Evolutionary conservation across 148 eudicot genomes (phyloP).

Genomic region (Amaranthus hypochondriacus): DNA sequence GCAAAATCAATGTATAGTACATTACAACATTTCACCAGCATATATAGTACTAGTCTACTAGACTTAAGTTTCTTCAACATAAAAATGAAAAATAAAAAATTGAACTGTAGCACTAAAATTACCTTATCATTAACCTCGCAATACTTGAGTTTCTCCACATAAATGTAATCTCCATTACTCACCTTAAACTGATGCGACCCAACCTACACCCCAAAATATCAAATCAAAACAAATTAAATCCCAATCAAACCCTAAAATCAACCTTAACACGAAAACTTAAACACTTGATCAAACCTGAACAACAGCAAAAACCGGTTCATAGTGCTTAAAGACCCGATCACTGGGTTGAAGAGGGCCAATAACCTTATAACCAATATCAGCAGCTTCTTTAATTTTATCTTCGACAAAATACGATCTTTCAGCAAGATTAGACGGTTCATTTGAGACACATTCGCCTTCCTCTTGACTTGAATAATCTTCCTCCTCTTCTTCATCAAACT

Average conservation of each 20-base stretch:
- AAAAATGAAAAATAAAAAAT: background rate
- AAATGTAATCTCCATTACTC: conserved; percentile 87
- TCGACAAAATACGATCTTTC: conserved; percentile 41
- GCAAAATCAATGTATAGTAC: too few relatives aligned
- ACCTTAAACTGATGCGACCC: conserved; percentile 99
- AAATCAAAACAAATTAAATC: background rate
- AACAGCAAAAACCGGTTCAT: conserved; percentile 72
- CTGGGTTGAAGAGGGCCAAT: conserved; percentile 53
- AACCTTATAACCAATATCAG: conserved; percentile 78
- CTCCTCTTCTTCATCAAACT: conserved; percentile 11
- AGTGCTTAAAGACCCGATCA: conserved; percentile 57
- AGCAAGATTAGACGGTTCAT: conserved; percentile 20
- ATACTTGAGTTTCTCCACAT: conserved; percentile 73
- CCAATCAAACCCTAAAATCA: conserved; percentile 7
- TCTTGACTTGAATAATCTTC: conserved; percentile 26
- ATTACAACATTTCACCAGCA: background rate
- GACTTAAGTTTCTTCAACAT: background rate
- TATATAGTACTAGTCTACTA: background rate
- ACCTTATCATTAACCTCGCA: conserved; percentile 96
- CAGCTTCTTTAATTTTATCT: conserved; percentile 59
- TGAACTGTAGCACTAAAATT: background rate
- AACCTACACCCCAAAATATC: conserved; percentile 40
- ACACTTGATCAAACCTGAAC: conserved; percentile 55
- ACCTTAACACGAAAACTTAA: background rate
- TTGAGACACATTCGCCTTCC: conserved; percentile 21